Base-by-base conservation (phyloP, 73 alveolate species). In the Breviolum minutum region DNA sequence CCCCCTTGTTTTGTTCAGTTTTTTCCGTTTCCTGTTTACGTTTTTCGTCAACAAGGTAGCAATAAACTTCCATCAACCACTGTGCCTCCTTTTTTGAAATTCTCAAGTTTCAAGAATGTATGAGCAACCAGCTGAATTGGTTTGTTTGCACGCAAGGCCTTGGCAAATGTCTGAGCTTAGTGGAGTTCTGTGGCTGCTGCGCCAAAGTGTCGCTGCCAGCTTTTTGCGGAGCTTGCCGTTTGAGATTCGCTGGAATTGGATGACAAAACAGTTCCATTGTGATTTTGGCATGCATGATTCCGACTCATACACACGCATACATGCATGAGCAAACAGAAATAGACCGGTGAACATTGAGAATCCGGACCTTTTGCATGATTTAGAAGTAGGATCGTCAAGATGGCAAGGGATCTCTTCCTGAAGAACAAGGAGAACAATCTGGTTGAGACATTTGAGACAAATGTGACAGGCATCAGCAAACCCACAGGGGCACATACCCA, bases 201-300 rank as follows among this genome's bases (percentile, higher is more conserved):
- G 63, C 86, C 86, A 77, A 77, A 77, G 86, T 76, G 85, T 77
- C 86, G 86, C 86, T 29, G 86, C 86, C n/a, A 22, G 63, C n/a
- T 77, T 73, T 19, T 29, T 40, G 85, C 85, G 29, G 62, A 76
- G 62, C 13, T n/a, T 7, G 62, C 12, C n/a, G 0, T 14, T 61
- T 76, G 22, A n/a, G 62, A 19, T 12, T 10, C 8, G 86, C 86
- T 77, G 26, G 30, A 11, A 13, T 20, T 30, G 10, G n/a, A 13
- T 17, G 30, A 71, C 81, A 13, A 20, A 13, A 71, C 82, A 71
- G 82, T 22, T 71, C 26, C 54, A 40, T 40, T 0, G 54, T 13
- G 82, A 12, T 71, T 71, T 13, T 22, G 19, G n/a, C 82, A 71
- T 17, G 40, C 13, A 8, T 71, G 40, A 71, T 22, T 13, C 54